Conservation (phyloP, 2,329 filamentous ascomycete species). For the Hymenoscyphus fraxineus region DNA sequence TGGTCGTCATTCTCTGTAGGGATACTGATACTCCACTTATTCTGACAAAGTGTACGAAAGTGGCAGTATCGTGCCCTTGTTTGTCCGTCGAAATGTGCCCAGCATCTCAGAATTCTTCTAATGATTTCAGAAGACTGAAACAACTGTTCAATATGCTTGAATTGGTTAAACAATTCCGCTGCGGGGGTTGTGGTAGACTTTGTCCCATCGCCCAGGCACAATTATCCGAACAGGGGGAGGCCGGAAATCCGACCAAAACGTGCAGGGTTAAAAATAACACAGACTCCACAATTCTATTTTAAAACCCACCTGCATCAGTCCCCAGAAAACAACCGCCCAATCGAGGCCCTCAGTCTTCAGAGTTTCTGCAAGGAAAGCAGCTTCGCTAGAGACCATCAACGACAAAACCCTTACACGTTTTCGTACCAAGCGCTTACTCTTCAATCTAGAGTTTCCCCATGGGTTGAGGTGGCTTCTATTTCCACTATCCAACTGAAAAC, state of each 20-base stretch:
- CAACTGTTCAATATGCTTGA: too few relatives aligned
- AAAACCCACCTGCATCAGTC: not conserved
- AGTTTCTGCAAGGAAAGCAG: not conserved
- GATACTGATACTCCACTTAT: too few relatives aligned
- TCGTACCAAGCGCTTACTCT: not conserved
- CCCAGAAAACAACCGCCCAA: not conserved
- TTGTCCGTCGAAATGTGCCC: too few relatives aligned
- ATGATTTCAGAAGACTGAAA: too few relatives aligned
- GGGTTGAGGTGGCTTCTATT: slow-evolving; percentile 10
- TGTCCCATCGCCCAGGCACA: not conserved
- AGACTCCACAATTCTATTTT: slow-evolving; percentile 2
- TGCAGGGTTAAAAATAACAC: not conserved
- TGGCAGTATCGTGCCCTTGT: too few relatives aligned
- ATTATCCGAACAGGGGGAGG: not conserved
- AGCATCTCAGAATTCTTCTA: too few relatives aligned
- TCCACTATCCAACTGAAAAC: not conserved
- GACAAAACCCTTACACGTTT: not conserved
- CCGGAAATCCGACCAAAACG: not conserved
- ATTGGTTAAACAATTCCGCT: too few relatives aligned
- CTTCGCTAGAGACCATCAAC: not conserved
- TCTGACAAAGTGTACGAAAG: too few relatives aligned
- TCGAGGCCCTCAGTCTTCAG: not conserved
- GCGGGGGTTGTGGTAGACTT: not conserved
- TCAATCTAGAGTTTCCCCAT: not conserved
- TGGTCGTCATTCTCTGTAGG: not conserved